phyloP scores from a whole-genome alignment of 176 grass and related monocot genomes.

The Poa pratensis region DNA sequence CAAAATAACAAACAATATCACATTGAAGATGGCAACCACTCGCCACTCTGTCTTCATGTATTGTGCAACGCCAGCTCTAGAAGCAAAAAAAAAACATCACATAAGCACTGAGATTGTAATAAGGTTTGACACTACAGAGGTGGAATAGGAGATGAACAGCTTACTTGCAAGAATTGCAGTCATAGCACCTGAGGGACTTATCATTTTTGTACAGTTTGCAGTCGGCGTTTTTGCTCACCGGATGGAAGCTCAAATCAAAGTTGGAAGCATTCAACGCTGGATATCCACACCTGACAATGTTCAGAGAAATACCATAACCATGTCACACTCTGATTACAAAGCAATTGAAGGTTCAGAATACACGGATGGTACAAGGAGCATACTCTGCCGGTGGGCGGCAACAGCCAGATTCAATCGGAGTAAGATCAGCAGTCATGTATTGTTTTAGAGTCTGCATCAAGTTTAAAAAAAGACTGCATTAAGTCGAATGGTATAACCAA shows the following conservation, averaged over 20 bases:
- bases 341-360: slow-evolving; percentile 13
- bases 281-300: slow-evolving; percentile 75
- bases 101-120: neutral
- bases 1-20: slow-evolving; percentile 85
- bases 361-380: slow-evolving; percentile 14
- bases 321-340: neutral
- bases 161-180: slow-evolving; percentile 99
- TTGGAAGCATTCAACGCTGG: slow-evolving; percentile 79
- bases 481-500: slow-evolving; percentile 32
- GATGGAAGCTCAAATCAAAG: slow-evolving; percentile 88
- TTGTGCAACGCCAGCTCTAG: slow-evolving; percentile 93
- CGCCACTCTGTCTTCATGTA: slow-evolving; percentile 95
- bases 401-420: slow-evolving; percentile 88
- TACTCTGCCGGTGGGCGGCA: slow-evolving; percentile 92
- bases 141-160: neutral
- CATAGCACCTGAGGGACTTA: slow-evolving; percentile 68
- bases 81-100: neutral
- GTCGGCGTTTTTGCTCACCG: slow-evolving; percentile 73
- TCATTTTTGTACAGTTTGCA: slow-evolving; percentile 91
- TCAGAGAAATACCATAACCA: slow-evolving; percentile 9
- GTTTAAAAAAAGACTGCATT: slow-evolving; percentile 45
- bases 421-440: slow-evolving; percentile 83
- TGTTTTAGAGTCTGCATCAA: slow-evolving; percentile 73
- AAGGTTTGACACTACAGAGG: neutral
- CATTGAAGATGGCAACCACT: slow-evolving; percentile 88